Conservation (phyloP, 2,329 filamentous ascomycete species). For the Colletotrichum gigasporum region DNA sequence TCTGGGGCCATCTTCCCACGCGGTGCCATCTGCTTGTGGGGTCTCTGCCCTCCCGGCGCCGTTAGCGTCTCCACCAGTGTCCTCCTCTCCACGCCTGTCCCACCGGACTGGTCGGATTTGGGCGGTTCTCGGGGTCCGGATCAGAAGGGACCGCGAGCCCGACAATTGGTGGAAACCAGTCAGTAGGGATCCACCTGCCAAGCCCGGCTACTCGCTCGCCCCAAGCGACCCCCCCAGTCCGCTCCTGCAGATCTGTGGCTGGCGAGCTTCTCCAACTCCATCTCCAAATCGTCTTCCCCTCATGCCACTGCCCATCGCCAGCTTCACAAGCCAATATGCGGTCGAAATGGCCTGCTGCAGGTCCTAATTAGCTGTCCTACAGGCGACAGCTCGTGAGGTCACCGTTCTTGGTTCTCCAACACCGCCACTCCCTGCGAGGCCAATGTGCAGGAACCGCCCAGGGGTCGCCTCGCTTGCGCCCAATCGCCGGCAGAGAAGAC, state of each 20-base stretch:
- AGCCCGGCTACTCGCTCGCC: constrained; percentile 11
- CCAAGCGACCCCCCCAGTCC: neutral
- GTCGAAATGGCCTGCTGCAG: constrained; percentile 2
- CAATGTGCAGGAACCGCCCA: constrained; percentile 23
- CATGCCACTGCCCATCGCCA: constrained; percentile 12
- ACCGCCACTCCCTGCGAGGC: constrained; percentile 9
- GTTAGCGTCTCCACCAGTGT: neutral
- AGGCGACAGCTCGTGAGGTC: constrained; percentile 13
- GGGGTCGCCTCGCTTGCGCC: constrained; percentile 16
- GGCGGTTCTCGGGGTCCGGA: constrained; percentile 31
- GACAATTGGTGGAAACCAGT: constrained; percentile 23
- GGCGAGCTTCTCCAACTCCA: constrained; percentile 16
- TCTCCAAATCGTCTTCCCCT: constrained; percentile 24
- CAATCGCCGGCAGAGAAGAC: constrained; percentile 30
- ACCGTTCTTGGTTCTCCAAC: constrained; percentile 10
- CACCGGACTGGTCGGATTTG: constrained; percentile 21
- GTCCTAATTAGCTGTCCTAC: neutral
- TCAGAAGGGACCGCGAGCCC: constrained; percentile 11
- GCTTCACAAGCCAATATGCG: constrained; percentile 17
- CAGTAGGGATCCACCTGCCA: constrained; percentile 3
- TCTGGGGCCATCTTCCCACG: constrained; percentile 7
- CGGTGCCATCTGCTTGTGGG: no score
- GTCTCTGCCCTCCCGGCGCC: constrained; percentile 3
- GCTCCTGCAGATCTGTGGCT: constrained; percentile 10
- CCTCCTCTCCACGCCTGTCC: neutral